Percentiles rank a stretch among this genome's conserved stretches.
Evolutionary conservation across 106 monocot species (phyloP).

Genomic region (Dendrobium chrysotoxum): DNA sequence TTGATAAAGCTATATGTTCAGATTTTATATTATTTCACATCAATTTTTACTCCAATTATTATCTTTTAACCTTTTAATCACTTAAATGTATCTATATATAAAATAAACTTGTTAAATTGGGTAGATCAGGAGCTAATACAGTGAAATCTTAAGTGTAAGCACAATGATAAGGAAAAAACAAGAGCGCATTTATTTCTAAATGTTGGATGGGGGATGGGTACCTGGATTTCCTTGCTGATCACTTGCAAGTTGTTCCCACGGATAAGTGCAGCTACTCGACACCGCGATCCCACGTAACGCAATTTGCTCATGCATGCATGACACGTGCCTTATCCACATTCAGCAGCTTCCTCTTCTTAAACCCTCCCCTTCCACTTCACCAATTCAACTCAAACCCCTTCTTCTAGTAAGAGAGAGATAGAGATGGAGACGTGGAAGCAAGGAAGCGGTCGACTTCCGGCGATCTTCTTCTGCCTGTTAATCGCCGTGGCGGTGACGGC

Average conservation of each 20-base stretch:
- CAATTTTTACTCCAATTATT: not conserved
- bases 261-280: not conserved
- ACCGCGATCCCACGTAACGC: conserved; percentile 12
- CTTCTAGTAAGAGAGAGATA: not conserved
- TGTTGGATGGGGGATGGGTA: too few relatives aligned
- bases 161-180: too few relatives aligned
- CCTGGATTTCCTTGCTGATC: not conserved
- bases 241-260: not conserved
- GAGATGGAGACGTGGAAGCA: not conserved
- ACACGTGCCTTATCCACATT: conserved; percentile 19
- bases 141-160: too few relatives aligned
- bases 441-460: not conserved
- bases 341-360: conserved; percentile 14
- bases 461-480: not conserved
- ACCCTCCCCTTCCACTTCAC: not conserved
- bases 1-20: not conserved
- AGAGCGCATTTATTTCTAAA: too few relatives aligned
- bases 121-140: too few relatives aligned
- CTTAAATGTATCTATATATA: too few relatives aligned
- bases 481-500: not conserved
- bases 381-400: not conserved
- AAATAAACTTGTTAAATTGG: too few relatives aligned
- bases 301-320: conserved; percentile 24
- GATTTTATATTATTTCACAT: not conserved
- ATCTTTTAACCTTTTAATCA: not conserved